A percentile compares a stretch with the other conserved stretches of the same genome.
Conservation (phyloP, 768 basidiomycete species). For the Tephrocybe sp. region DNA sequence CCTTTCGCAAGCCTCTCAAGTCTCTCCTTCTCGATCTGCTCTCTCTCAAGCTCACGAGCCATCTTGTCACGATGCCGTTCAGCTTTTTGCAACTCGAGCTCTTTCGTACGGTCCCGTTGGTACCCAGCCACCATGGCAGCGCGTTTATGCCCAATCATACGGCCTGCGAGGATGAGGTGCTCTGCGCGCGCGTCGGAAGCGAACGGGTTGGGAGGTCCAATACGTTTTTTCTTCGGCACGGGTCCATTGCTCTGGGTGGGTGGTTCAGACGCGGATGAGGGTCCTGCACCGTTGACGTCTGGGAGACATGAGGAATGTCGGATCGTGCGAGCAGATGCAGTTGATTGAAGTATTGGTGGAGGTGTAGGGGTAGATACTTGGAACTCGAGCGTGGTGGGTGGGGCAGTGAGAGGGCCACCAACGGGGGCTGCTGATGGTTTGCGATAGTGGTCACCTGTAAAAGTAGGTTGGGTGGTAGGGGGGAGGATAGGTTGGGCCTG, state of each 20-base stretch:
- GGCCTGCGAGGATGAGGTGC: constrained; percentile 67
- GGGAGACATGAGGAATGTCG: constrained; percentile 5
- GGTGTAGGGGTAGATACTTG: constrained; percentile 11
- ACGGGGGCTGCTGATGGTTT: constrained; percentile 15
- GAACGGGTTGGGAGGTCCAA: constrained; percentile 29
- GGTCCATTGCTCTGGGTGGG: constrained; percentile 8
- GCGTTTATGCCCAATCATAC: constrained; percentile 64
- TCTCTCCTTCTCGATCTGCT: constrained; percentile 28
- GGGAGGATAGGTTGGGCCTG: constrained; percentile 15
- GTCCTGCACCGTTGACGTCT: not conserved
- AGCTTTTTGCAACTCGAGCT: constrained; percentile 34
- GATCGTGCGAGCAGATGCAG: constrained; percentile 11
- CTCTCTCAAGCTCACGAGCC: constrained; percentile 27
- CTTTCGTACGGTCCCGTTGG: constrained; percentile 34
- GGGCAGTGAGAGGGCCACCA: constrained; percentile 17
- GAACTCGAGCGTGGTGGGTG: constrained; percentile 21
- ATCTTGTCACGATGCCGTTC: constrained; percentile 28
- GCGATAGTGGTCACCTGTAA: constrained; percentile 23
- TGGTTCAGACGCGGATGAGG: constrained; percentile 4
- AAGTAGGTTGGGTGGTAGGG: constrained; percentile 10
- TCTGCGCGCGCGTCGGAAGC: constrained; percentile 68
- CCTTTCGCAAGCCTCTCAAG: constrained; percentile 24
- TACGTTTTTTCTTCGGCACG: constrained; percentile 15
- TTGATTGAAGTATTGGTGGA: constrained; percentile 3
- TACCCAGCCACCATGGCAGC: constrained; percentile 55